A percentile compares a stretch with the other conserved stretches of the same genome.
These are phyloP conservation scores for Karstenula rhodostoma DNA, from an alignment of 2,329 filamentous ascomycete species.

Conservation along the genomic window DNA sequence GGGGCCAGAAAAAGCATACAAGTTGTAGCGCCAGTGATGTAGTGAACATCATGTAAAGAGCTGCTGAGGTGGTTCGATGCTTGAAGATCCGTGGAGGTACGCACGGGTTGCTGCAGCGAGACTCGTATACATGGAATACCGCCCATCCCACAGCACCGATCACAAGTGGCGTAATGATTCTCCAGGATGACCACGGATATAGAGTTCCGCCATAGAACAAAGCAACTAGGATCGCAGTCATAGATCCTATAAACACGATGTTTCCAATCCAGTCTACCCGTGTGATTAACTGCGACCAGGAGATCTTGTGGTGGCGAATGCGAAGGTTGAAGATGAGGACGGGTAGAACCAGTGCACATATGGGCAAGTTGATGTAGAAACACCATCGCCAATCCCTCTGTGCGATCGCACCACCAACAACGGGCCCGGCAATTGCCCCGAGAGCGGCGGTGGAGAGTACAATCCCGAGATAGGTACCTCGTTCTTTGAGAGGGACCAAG, in stretches of 20 bases:
- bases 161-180: conserved; percentile 53
- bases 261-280: conserved; percentile 54
- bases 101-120: conserved; percentile 26
- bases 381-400: conserved; percentile 54
- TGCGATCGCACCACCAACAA: conserved; percentile 29
- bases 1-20: conserved; percentile 52
- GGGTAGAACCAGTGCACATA: conserved; percentile 19
- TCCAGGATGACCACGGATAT: conserved; percentile 44
- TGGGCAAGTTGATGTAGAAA: conserved; percentile 48
- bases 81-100: conserved; percentile 53
- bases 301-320: conserved; percentile 40
- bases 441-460: conserved; percentile 21
- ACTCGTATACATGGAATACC: conserved; percentile 48
- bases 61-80: conserved; percentile 46
- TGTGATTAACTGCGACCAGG: background rate
- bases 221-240: conserved; percentile 44
- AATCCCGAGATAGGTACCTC: conserved; percentile 48
- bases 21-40: conserved; percentile 49
- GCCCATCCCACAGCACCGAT: conserved; percentile 51
- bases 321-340: conserved; percentile 40
- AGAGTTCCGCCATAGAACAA: conserved; percentile 38
- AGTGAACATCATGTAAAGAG: conserved; percentile 46
- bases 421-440: conserved; percentile 26
- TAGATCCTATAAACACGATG: conserved; percentile 48
- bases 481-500: conserved; percentile 55